These are phyloP conservation scores for Musa schizocarpa DNA, from an alignment of 176 grass and related monocot genomes.

Conservation along the genomic window DNA sequence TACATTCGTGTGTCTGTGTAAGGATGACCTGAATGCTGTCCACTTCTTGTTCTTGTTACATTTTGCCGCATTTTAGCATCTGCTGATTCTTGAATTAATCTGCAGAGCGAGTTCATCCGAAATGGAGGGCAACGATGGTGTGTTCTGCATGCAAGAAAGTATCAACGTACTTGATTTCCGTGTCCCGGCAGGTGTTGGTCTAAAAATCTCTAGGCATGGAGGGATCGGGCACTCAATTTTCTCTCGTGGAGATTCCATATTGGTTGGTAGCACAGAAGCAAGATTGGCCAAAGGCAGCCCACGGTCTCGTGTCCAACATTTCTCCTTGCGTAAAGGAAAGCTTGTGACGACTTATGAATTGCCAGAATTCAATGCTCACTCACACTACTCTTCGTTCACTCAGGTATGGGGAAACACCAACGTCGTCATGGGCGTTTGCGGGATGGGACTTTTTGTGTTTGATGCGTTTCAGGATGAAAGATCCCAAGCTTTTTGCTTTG, in stretches of 20 bases:
- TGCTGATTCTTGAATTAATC: conserved; percentile 2
- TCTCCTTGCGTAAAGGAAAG: conserved; percentile 73
- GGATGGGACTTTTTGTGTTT: conserved; percentile 77
- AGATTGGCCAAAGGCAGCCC: conserved; percentile 61
- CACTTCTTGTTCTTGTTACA: no score
- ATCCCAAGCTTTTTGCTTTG: conserved; percentile 46
- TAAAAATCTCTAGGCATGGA: conserved; percentile 71
- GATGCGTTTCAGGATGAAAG: conserved; percentile 53
- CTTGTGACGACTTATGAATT: conserved; percentile 72
- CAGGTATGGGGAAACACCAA: conserved; percentile 89
- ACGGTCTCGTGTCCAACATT: conserved; percentile 65
- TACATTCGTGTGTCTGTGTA: no score
- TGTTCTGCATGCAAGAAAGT: conserved; percentile 80
- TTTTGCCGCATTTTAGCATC: background rate
- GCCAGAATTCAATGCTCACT: conserved; percentile 61
- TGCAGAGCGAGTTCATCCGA: conserved; percentile 80
- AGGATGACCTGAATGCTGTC: no score
- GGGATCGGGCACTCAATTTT: conserved; percentile 67
- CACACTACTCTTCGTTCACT: conserved; percentile 48
- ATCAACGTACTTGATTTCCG: conserved; percentile 80
- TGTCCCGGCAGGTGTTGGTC: conserved; percentile 57
- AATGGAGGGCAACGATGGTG: conserved; percentile 89
- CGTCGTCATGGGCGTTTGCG: conserved; percentile 68
- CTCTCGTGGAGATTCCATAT: conserved; percentile 80
- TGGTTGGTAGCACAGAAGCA: conserved; percentile 76